Evolutionary conservation across 768 basidiomycete genomes (phyloP), one percentile per base, ranked within the genome.

Genomic region (Gymnopilus dilepis): DNA sequence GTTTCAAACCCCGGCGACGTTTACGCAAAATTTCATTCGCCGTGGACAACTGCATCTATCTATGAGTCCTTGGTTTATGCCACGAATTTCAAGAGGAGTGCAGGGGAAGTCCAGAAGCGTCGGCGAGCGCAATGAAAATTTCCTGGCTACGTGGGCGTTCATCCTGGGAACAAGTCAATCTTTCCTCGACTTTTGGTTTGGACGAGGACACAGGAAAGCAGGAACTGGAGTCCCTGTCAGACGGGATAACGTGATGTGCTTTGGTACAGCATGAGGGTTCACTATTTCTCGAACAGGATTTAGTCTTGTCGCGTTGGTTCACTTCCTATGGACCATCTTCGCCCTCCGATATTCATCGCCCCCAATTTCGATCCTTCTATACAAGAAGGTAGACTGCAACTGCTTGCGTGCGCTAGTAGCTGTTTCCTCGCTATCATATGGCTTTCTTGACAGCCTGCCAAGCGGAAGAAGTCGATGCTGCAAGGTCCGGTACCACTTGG

Each of bases 1-100:
- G 60, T 51, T 72, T 76, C 78, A 76, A 80, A 80, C 66, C 79
- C 82, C 84, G 86, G 86, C 71, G 80, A 79, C 51, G 72, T 85
- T 86, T 80, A 61, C 60, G 79, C 69, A 69, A 65, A 72, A 67
- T 82, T 82, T 69, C 76, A 80, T 77, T 77, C 75, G 73, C 85
- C 86, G 84, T 83, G 81, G 82, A 73, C 78, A 76, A 69, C 77
- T 71, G 60, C 54, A 31, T 50, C 50, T 45, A 65, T 61, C 63
- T 67, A 51, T 65, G 70, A 68, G 59, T 56, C 66, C 65, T 67
- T 61, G 43, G 66, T 45, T 51, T 17, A 50, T 50, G 17, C 5
- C 21, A 48, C 48, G 43, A 28, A 52, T 57, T 28, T 63, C 56
- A 48, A 62, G 73, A 62, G 59, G 50, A 58, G 64, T 59, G 63